phyloP scores from a whole-genome alignment of 2,329 filamentous ascomycete species.

The Cadophora gregata region DNA sequence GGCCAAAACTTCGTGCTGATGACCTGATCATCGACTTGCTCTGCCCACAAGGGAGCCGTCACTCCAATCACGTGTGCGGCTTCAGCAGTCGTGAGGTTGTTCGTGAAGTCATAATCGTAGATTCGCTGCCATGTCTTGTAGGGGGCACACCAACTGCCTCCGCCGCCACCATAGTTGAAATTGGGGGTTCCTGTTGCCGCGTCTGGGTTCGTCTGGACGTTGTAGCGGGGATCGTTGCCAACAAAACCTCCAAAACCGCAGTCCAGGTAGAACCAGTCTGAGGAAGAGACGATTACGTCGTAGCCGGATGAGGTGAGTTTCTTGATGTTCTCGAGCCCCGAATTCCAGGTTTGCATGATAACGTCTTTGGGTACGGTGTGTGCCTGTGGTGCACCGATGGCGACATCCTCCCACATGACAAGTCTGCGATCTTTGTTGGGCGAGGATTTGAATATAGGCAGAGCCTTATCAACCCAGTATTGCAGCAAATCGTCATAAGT shows the following conservation, averaged over 20 bases:
- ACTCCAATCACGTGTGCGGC: slow-evolving; percentile 76
- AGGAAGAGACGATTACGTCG: slow-evolving; percentile 75
- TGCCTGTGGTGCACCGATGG: slow-evolving; percentile 63
- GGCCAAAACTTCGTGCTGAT: slow-evolving; percentile 80
- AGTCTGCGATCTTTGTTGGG: slow-evolving; percentile 61
- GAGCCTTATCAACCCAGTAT: slow-evolving; percentile 68
- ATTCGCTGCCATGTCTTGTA: slow-evolving; percentile 81
- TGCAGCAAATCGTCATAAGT: slow-evolving; percentile 74
- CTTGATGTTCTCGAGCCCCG: slow-evolving; percentile 64
- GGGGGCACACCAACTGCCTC: slow-evolving; percentile 79
- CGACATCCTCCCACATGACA: slow-evolving; percentile 86
- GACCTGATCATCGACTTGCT: slow-evolving; percentile 75
- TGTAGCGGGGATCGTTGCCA: slow-evolving; percentile 61
- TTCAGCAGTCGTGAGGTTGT: slow-evolving; percentile 63
- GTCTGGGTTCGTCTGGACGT: slow-evolving; percentile 62
- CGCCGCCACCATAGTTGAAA: slow-evolving; percentile 64
- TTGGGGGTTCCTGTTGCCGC: slow-evolving; percentile 60
- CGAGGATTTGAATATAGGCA: slow-evolving; percentile 67
- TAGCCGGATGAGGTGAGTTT: slow-evolving; percentile 66
- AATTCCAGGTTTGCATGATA: slow-evolving; percentile 79
- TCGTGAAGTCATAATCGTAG: slow-evolving; percentile 78
- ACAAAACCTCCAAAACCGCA: slow-evolving; percentile 81
- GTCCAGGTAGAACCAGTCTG: slow-evolving; percentile 82
- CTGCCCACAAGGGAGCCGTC: slow-evolving; percentile 81
- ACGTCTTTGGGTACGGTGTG: slow-evolving; percentile 67